A percentile compares a stretch with the other conserved stretches of the same genome.
These are phyloP conservation scores for Pseudogymnoascus sp. DNA, from an alignment of 2,329 filamentous ascomycete species.

Conservation along the genomic window DNA sequence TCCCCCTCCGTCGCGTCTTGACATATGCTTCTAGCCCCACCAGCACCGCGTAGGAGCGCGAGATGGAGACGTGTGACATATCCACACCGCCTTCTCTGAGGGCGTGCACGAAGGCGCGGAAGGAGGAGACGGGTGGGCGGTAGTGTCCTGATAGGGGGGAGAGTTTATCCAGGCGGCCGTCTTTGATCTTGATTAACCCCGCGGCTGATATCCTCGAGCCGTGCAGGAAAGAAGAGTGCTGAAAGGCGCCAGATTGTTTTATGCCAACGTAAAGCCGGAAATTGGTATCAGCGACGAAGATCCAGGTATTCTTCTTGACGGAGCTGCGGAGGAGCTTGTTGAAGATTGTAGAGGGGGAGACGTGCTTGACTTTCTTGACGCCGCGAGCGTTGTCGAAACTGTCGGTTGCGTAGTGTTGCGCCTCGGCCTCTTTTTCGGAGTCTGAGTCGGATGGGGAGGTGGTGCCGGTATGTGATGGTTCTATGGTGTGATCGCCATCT, in stretches of 20 bases:
- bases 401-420: constrained; percentile 56
- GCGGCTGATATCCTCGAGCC: constrained; percentile 74
- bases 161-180: constrained; percentile 66
- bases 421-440: constrained; percentile 39
- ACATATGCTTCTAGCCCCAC: constrained; percentile 75
- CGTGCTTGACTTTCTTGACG: constrained; percentile 51
- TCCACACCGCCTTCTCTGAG: constrained; percentile 68
- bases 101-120: constrained; percentile 68
- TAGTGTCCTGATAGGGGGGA: constrained; percentile 74
- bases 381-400: constrained; percentile 53
- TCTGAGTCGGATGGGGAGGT: constrained; percentile 28
- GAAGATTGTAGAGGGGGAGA: constrained; percentile 64
- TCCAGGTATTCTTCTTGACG: constrained; percentile 84
- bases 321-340: constrained; percentile 71
- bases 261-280: constrained; percentile 84
- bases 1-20: constrained; percentile 55
- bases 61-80: constrained; percentile 69
- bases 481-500: background rate
- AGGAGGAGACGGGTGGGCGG: constrained; percentile 68
- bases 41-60: constrained; percentile 71
- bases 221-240: constrained; percentile 83
- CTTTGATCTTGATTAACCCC: constrained; percentile 75
- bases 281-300: constrained; percentile 80
- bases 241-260: constrained; percentile 80
- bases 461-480: background rate